Percentiles rank a stretch among this genome's conserved stretches.
These are phyloP conservation scores for Artemisia annua DNA, from an alignment of 129 eudicot genomes.

Conservation along the genomic window DNA sequence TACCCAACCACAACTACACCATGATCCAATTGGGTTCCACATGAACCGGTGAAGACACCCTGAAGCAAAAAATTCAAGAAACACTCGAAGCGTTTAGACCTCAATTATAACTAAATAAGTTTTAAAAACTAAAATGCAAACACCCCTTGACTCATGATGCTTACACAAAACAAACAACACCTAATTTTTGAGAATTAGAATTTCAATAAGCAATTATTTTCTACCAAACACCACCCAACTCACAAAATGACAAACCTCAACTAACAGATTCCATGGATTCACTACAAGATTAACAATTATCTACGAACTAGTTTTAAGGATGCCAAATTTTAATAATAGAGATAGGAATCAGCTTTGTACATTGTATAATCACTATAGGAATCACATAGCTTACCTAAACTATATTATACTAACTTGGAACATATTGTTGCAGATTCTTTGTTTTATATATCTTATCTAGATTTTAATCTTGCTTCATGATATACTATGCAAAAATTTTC, in stretches of 20 bases:
- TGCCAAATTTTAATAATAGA: too few species aligned
- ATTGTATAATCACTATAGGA: neutral
- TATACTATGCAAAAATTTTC: neutral
- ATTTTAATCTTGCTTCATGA: neutral
- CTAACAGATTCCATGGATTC: neutral
- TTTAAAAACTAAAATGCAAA: too few species aligned
- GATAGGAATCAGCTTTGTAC: neutral
- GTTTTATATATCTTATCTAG: neutral
- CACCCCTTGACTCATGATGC: too few species aligned
- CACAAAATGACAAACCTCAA: neutral
- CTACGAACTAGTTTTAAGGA: too few species aligned
- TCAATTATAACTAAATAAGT: neutral
- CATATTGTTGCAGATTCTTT: neutral
- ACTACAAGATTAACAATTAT: neutral
- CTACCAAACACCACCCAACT: neutral
- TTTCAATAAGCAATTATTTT: neutral
- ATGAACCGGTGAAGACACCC: constrained; percentile 55
- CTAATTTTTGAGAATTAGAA: too few species aligned
- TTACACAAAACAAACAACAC: too few species aligned
- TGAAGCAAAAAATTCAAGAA: constrained; percentile 6
- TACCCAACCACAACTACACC: constrained; percentile 62
- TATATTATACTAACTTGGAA: neutral
- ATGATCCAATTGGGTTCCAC: constrained; percentile 53
- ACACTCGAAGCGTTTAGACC: neutral
- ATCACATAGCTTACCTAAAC: neutral